Evolutionary conservation across 805 yeast species (phyloP).

Genomic region (Candida verbasci): DNA sequence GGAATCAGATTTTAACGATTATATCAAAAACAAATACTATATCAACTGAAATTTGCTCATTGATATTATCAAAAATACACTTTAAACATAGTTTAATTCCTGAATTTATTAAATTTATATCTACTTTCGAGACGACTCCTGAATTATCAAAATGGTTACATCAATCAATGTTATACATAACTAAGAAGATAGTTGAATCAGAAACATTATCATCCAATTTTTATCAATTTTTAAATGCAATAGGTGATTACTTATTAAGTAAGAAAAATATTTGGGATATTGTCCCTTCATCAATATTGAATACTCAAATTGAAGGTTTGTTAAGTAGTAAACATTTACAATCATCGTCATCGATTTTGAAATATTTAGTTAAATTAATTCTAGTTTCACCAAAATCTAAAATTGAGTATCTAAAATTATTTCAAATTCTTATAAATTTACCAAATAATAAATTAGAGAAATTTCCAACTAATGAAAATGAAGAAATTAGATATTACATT

Average conservation of each 20-base stretch:
- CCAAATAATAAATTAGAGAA: slow-evolving; percentile 31
- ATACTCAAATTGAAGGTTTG: slow-evolving; percentile 64
- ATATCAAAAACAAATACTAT: slow-evolving; percentile 4
- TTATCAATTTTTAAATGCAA: slow-evolving; percentile 21
- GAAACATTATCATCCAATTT: slow-evolving; percentile 22
- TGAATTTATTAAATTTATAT: slow-evolving; percentile 25
- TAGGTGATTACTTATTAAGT: slow-evolving; percentile 15
- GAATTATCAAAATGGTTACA: slow-evolving; percentile 47
- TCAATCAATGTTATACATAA: slow-evolving; percentile 54
- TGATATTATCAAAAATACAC: slow-evolving; percentile 19
- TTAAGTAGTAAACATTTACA: slow-evolving; percentile 46
- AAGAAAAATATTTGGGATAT: slow-evolving; percentile 13
- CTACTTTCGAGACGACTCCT: slow-evolving; percentile 14
- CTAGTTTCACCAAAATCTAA: slow-evolving; percentile 27
- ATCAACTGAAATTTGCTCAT: slow-evolving; percentile 10
- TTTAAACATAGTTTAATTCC: slow-evolving; percentile 25
- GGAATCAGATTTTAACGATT: slow-evolving; percentile 11
- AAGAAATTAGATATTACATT: slow-evolving; percentile 34
- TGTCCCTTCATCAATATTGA: slow-evolving; percentile 45
- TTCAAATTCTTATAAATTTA: slow-evolving; percentile 62
- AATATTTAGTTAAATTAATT: slow-evolving; percentile 40
- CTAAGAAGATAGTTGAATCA: slow-evolving; percentile 59
- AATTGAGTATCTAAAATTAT: slow-evolving; percentile 44
- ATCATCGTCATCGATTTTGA: slow-evolving; percentile 32
- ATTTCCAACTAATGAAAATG: slow-evolving; percentile 16